phyloP scores from a whole-genome alignment of 306 rosid species.

The Fagus sylvatica region DNA sequence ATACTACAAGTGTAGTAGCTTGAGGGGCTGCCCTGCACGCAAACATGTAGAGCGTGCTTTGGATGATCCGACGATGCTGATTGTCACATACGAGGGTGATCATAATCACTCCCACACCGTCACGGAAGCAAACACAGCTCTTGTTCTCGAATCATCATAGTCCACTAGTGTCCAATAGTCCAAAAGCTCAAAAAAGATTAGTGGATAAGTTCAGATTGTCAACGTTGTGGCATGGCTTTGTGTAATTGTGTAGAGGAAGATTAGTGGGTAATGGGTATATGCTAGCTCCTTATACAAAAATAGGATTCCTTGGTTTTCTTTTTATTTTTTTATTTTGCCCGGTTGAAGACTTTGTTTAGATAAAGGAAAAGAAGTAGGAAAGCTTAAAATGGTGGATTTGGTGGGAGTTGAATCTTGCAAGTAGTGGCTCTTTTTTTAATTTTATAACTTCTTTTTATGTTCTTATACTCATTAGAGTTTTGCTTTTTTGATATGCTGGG shows the following conservation, averaged over 20 bases:
- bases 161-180: constrained; percentile 21
- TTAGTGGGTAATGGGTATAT: constrained; percentile 18
- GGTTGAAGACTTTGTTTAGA: constrained; percentile 1
- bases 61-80: constrained; percentile 76
- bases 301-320: constrained; percentile 22
- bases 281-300: constrained; percentile 24
- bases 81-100: constrained; percentile 81
- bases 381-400: constrained; percentile 33
- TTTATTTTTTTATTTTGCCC: neutral
- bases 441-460: neutral
- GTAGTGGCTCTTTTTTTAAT: constrained; percentile 20
- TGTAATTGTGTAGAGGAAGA: constrained; percentile 35
- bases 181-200: neutral
- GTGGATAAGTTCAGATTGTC: constrained; percentile 12
- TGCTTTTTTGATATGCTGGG: neutral
- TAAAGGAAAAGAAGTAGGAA: constrained; percentile 7
- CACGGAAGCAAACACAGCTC: constrained; percentile 42
- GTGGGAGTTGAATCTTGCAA: constrained; percentile 35
- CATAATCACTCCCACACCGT: constrained; percentile 59
- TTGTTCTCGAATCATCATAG: constrained; percentile 59
- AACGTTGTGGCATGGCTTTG: constrained; percentile 27
- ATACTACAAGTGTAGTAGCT: constrained; percentile 79
- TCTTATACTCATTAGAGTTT: neutral
- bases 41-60: constrained; percentile 87
- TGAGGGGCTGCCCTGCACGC: constrained; percentile 81